Evolutionary conservation across 164 flowering plant species (phyloP), one percentile per base, ranked within the genome.

Genomic region (Vitis riparia): DNA sequence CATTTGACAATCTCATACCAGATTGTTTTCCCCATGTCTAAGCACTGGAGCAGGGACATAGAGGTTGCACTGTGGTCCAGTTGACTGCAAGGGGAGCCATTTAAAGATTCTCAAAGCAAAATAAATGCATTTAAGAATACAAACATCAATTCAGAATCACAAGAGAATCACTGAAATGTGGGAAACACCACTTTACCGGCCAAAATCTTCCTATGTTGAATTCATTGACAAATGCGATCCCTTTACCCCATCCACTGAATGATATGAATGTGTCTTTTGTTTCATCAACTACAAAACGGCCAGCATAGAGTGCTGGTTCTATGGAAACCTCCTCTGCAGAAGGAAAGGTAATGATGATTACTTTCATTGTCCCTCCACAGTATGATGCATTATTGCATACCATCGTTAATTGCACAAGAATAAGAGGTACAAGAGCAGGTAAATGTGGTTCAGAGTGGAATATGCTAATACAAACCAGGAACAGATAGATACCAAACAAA

Each of bases 41-140:
- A 94, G 93, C 62, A 91, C 58, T 50, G 97, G 94, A 77, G 96
- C 97, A 71, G 98, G 98, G 68, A 94, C 87, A 71, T 92, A 94
- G 29, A 94, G 95, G 81, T 79, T 92, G 81, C 98, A 94, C 66
- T 94, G 98, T 53, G 98, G 98, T 71, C 98, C 97, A 76, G 64
- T 68, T 1, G 80, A 75, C 98, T 92, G 89, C 75, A 75, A 73
- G 75, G 65, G n/a, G 49, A 51, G 11, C 23, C 73, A 73, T 52
- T 27, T 55, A 66, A 29, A 2, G 27, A 2, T 56, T 19, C 11
- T 17, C 10, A 58, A 51, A 52, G 6, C 10, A 44, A 9, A 17
- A 48, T 5, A 8, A 37, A 68, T 48, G 14, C 13, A 16, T 37
- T 3, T 0, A 37, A 55, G 27, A 71, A 19, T 17, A 19, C 1